A percentile compares a stretch with the other conserved stretches of the same genome.
Conservation (phyloP, 257 asterid genomes). For the Solanum pennellii region DNA sequence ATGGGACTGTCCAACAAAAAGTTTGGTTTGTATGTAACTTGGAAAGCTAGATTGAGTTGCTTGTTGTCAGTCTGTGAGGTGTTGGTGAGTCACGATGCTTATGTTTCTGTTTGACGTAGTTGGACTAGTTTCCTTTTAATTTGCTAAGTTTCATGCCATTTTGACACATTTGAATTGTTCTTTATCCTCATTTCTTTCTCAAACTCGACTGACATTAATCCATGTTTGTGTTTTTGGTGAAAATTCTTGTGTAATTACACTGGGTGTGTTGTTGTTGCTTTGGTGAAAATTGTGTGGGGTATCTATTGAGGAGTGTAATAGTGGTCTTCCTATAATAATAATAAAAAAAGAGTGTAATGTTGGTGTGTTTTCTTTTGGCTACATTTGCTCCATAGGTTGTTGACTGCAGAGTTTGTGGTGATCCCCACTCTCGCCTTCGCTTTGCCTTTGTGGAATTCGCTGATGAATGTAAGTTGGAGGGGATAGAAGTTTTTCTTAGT, state of each 20-base stretch:
- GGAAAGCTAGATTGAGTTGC: not conserved
- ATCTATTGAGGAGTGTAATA: not conserved
- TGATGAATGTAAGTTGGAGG: constrained; percentile 60
- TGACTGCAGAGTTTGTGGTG: constrained; percentile 98
- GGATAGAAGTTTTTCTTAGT: not conserved
- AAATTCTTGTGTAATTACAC: not conserved
- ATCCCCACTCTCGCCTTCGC: constrained; percentile 96
- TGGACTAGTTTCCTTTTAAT: not conserved
- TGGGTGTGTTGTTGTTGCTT: not conserved
- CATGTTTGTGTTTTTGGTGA: not conserved
- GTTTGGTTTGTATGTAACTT: not conserved
- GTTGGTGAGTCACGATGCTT: not conserved
- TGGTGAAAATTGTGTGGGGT: not conserved
- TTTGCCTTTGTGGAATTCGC: constrained; percentile 95
- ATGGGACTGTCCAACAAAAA: not conserved
- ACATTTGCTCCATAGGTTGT: constrained; percentile 52
- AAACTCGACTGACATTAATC: not conserved
- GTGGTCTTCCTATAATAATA: not conserved
- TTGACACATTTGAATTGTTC: not conserved
- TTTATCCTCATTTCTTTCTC: not conserved
- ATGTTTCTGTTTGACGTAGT: not conserved
- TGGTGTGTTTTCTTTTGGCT: not conserved
- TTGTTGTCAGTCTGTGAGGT: not conserved
- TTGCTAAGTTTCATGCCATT: not conserved
- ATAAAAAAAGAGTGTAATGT: not conserved